Percentiles rank a stretch among this genome's conserved stretches.
Evolutionary conservation across 306 rosid species (phyloP).

Genomic region (Trichosanthes cucumerina): DNA sequence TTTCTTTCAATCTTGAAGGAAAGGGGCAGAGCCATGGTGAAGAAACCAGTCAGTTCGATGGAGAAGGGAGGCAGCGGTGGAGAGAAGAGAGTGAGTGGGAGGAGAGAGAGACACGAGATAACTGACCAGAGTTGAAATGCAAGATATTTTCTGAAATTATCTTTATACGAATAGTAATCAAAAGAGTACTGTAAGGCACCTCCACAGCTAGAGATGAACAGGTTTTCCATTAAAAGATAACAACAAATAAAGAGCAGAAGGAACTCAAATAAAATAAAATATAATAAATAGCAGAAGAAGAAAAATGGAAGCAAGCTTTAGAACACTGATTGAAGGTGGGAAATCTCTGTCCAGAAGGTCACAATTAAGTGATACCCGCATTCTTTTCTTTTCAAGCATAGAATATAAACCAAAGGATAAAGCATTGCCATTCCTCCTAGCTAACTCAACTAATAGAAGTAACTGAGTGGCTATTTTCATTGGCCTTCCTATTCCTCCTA

Average conservation of each 20-base stretch:
- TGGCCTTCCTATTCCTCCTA: not conserved
- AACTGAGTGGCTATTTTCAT: not conserved
- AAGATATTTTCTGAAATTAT: too few species aligned
- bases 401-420: not conserved
- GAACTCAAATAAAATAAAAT: not conserved
- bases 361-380: not conserved
- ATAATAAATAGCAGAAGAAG: not conserved
- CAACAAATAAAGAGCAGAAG: not conserved
- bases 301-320: not conserved
- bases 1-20: too few species aligned
- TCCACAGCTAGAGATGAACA: too few species aligned
- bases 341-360: not conserved
- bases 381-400: not conserved
- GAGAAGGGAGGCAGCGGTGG: too few species aligned
- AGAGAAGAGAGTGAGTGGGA: too few species aligned
- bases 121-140: too few species aligned
- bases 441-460: not conserved
- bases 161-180: too few species aligned
- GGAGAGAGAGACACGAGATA: too few species aligned
- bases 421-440: not conserved
- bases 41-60: too few species aligned
- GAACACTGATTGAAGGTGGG: not conserved
- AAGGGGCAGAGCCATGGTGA: too few species aligned
- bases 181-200: too few species aligned
- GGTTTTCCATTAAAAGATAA: not conserved